A percentile compares a stretch with the other conserved stretches of the same genome.
Evolutionary conservation across 345 rosid genomes (phyloP).

Genomic region (Hirschfeldia incana): DNA sequence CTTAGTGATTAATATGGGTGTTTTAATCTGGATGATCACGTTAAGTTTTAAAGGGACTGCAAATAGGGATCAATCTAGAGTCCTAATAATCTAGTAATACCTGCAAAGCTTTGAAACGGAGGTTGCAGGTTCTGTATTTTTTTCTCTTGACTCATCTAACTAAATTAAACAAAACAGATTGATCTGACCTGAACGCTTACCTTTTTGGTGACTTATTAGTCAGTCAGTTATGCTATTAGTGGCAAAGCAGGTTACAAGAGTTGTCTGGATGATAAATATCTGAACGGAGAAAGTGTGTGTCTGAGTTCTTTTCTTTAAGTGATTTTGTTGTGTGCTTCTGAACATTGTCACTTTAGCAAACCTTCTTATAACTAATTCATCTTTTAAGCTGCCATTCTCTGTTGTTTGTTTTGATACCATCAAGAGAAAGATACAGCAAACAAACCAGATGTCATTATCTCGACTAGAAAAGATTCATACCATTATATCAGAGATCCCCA

Average conservation of each 20-base stretch:
- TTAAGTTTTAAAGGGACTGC: background rate
- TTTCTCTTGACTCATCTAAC: background rate
- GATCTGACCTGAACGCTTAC: background rate
- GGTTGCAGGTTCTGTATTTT: background rate
- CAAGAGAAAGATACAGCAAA: background rate
- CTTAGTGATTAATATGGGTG: background rate
- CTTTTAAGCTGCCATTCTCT: background rate
- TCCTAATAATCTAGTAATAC: background rate
- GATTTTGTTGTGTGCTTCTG: background rate
- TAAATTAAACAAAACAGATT: background rate
- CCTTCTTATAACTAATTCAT: background rate
- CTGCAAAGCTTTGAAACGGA: background rate
- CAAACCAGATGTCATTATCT: too few relatives aligned
- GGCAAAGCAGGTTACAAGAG: background rate
- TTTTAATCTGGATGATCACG: background rate
- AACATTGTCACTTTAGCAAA: background rate
- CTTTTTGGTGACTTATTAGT: background rate
- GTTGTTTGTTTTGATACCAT: background rate
- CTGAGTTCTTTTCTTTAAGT: background rate
- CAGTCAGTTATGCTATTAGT: background rate
- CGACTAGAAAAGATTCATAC: too few relatives aligned
- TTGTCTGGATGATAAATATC: background rate
- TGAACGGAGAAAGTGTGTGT: background rate
- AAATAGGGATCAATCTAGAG: slow-evolving; percentile 2
- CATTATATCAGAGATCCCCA: too few relatives aligned